Conservation (phyloP, 148 eudicot genomes). For the Camellia japonica region DNA sequence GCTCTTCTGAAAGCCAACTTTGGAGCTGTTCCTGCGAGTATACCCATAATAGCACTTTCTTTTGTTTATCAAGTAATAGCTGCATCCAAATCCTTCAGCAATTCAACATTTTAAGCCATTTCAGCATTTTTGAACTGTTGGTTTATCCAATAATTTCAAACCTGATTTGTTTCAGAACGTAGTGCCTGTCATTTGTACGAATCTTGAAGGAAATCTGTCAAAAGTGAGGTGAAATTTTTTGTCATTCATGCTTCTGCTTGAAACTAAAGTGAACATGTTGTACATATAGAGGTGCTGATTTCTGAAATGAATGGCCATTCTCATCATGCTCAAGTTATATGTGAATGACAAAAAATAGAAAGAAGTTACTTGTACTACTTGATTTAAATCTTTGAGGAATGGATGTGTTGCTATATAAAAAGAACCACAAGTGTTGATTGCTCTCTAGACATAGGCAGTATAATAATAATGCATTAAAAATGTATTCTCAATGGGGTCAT, state of each 20-base stretch:
- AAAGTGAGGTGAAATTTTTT: constrained; percentile 75
- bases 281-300: background rate
- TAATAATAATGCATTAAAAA: background rate
- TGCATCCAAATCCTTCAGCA: no score
- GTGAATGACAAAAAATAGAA: background rate
- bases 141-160: constrained; percentile 3
- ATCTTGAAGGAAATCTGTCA: constrained; percentile 79
- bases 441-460: no score
- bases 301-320: background rate
- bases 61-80: constrained; percentile 82
- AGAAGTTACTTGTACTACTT: background rate
- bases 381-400: no score
- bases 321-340: background rate
- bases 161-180: constrained; percentile 57
- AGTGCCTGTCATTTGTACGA: constrained; percentile 92
- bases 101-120: background rate
- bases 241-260: constrained; percentile 16
- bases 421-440: no score
- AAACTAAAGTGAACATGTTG: background rate
- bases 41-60: constrained; percentile 85
- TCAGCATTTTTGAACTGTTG: constrained; percentile 3
- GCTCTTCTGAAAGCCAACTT: constrained; percentile 82
- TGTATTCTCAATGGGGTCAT: background rate
- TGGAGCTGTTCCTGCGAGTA: constrained; percentile 78
- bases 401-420: no score